These are phyloP conservation scores for Yarrowia divulgata DNA, from an alignment of 805 yeast species.

Conservation along the genomic window DNA sequence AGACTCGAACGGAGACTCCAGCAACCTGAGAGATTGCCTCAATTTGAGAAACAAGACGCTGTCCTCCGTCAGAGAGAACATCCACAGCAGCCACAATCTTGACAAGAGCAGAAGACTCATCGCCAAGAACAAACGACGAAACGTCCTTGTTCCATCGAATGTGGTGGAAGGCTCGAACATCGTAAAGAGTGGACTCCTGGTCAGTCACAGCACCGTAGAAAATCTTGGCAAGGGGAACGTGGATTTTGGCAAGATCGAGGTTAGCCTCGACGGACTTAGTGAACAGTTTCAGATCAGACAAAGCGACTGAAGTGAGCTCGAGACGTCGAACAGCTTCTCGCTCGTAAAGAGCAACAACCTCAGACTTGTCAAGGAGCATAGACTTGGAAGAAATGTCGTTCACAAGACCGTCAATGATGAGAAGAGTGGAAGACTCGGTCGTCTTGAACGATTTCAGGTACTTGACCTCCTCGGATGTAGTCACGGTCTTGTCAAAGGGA, in stretches of 20 bases:
- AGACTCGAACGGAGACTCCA: conserved; percentile 61
- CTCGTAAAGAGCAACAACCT: conserved; percentile 1
- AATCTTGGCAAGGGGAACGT: conserved; percentile 6
- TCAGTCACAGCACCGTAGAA: conserved; percentile 9
- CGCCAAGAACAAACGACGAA: conserved; percentile 17
- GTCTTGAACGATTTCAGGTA: conserved; percentile 21
- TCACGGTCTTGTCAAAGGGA: conserved; percentile 20
- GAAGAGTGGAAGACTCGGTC: conserved; percentile 13
- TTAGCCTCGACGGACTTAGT: background rate
- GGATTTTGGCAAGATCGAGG: conserved; percentile 23
- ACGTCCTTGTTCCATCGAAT: conserved; percentile 14
- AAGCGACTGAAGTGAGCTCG: conserved; percentile 6
- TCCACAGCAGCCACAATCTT: conserved; percentile 70
- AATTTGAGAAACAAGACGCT: conserved; percentile 60
- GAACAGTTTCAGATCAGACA: conserved; percentile 5
- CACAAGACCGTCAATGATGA: conserved; percentile 25
- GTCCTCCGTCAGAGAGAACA: conserved; percentile 76
- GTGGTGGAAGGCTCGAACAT: conserved; percentile 24
- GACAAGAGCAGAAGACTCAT: conserved; percentile 46
- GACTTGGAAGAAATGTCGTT: conserved; percentile 11
- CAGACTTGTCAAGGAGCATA: conserved; percentile 9
- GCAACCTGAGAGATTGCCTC: conserved; percentile 54
- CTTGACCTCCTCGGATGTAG: conserved; percentile 18
- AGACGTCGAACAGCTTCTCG: conserved; percentile 32
- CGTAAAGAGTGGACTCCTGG: conserved; percentile 12